Base-by-base conservation (phyloP, 805 yeast species). In the Metschnikowia arizonensis region DNA sequence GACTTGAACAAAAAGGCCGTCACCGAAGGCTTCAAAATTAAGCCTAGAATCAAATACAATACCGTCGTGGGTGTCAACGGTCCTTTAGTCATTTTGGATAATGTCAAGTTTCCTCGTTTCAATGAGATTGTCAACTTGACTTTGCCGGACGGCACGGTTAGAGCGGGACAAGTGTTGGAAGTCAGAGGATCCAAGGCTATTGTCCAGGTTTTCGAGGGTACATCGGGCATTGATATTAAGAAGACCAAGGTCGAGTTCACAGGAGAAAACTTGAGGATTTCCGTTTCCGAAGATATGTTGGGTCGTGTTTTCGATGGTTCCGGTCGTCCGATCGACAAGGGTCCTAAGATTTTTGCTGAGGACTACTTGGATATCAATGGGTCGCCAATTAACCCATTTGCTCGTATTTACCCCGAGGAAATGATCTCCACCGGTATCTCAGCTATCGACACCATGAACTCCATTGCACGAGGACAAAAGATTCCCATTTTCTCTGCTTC, bases 401-500 rank as follows among this genome's bases (percentile, higher is more conserved):
- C 97, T 35, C 90, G 99, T 74, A 93, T 93, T 58, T 95, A 95
- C 67, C 99, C 99, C 25, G 99, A 93, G 77, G 99, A 93, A 76
- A 93, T 93, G 99, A 93, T 93, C 60, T 89, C 97, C 43, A 95
- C 99, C 15, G 99, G 99, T 80, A 79, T 93, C 53, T 90, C 97
- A 40, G 97, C 99, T 41, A 93, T 93, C 64, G 99, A 93, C 69
- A 90, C 97, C 47, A 93, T 93, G 99, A 95, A 93, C 73, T 91
- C 99, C 35, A 93, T 93, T 77, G 99, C 99, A 49, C 88, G 99
- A 80, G 99, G 99, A 57, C 99, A 93, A 76, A 93, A 93, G 76
- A 93, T 93, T 66, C 99, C 99, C 45, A 95, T 93, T 68, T 93
- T 93, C 75, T 88, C 97, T 45, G 99, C 99, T 39, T 89, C 98